phyloP scores from a whole-genome alignment of 352 stramenopile species.

The Phytophthora nicotianae region DNA sequence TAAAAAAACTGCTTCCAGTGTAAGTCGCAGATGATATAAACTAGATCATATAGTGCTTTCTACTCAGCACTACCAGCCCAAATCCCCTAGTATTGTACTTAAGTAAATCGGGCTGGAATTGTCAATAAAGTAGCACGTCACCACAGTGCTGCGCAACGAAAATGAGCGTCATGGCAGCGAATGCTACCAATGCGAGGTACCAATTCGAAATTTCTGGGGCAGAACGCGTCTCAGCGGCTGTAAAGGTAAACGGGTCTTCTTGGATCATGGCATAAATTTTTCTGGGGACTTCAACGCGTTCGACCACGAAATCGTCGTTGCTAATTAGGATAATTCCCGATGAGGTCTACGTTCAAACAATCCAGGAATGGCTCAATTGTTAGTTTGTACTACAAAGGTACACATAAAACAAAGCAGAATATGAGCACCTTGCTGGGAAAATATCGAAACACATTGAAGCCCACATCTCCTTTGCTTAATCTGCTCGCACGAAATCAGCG shows the following conservation, averaged over 20 bases:
- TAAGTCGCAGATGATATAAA: too few species aligned
- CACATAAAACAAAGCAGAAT: neutral
- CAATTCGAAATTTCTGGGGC: constrained; percentile 75
- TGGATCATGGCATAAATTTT: constrained; percentile 76
- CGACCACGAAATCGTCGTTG: constrained; percentile 51
- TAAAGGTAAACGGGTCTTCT: constrained; percentile 79
- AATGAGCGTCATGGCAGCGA: constrained; percentile 77
- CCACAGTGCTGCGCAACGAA: constrained; percentile 64
- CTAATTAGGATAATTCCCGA: constrained; percentile 55
- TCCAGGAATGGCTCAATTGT: too few species aligned
- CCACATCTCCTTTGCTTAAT: constrained; percentile 52
- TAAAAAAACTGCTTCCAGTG: too few species aligned
- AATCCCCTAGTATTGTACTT: too few species aligned
- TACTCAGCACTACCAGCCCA: too few species aligned
- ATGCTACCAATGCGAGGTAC: constrained; percentile 66
- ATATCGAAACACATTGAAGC: constrained; percentile 80
- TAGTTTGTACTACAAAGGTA: too few species aligned
- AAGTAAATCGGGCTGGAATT: too few species aligned
- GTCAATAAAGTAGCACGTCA: neutral
- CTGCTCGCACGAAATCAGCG: constrained; percentile 24
- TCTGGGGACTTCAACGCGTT: constrained; percentile 57
- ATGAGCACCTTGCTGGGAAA: constrained; percentile 71
- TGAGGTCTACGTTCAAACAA: constrained; percentile 20
- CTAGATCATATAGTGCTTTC: too few species aligned
- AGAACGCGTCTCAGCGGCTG: constrained; percentile 77